phyloP scores from a whole-genome alignment of 2,329 filamentous ascomycete genomes.

The Beauveria australis region DNA sequence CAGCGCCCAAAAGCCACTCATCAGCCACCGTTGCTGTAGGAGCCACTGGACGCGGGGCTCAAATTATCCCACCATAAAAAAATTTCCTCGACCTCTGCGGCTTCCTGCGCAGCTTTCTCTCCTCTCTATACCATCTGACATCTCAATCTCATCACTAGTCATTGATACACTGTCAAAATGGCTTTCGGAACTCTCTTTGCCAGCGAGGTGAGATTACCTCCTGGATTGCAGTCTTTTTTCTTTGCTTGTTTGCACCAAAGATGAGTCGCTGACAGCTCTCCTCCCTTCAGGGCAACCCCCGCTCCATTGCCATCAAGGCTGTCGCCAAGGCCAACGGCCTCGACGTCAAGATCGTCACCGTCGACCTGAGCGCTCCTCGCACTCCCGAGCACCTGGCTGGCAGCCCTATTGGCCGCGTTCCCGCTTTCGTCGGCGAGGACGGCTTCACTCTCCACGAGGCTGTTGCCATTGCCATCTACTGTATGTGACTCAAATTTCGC shows the following conservation, averaged over 20 bases:
- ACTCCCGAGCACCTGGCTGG: conserved; percentile 72
- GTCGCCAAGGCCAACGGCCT: conserved; percentile 97
- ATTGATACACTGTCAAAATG: conserved; percentile 53
- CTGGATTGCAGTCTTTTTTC: neutral
- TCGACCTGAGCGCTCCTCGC: conserved; percentile 51
- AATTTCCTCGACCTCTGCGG: conserved; percentile 20
- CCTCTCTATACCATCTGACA: conserved; percentile 18
- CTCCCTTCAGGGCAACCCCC: conserved; percentile 67
- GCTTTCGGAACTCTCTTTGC: conserved; percentile 97
- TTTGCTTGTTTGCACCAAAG: conserved; percentile 15
- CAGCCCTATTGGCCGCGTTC: conserved; percentile 85
- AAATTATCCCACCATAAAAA: conserved; percentile 25
- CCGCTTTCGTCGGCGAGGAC: conserved; percentile 86
- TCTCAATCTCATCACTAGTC: conserved; percentile 19
- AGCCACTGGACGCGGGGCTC: conserved; percentile 27
- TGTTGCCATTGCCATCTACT: conserved; percentile 95
- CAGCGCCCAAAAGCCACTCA: conserved; percentile 9
- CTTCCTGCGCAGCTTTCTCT: conserved; percentile 18
- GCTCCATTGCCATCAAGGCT: conserved; percentile 79
- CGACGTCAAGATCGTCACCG: conserved; percentile 77
- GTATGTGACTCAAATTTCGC: conserved; percentile 54
- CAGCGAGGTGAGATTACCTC: conserved; percentile 52
- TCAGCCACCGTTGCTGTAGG: conserved; percentile 17
- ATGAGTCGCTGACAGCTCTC: conserved; percentile 26
- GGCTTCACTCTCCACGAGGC: conserved; percentile 82